Conservation (phyloP, 345 rosid genomes). For the Angophora floribunda region DNA sequence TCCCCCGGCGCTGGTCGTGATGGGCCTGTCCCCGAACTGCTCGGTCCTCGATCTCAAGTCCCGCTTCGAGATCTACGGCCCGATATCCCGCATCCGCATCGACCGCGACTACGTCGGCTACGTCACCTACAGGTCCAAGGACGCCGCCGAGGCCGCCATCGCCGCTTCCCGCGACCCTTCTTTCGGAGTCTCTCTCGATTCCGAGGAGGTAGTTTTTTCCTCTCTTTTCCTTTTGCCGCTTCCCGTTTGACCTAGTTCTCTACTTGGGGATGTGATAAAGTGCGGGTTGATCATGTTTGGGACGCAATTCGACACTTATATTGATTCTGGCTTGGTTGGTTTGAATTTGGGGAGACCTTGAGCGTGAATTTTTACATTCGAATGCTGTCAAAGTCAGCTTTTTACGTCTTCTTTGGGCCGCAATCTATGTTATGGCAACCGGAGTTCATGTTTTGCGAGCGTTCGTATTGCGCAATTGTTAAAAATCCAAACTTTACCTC, state of each 20-base stretch:
- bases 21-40: constrained; percentile 47
- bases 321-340: not conserved
- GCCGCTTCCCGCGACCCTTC: constrained; percentile 64
- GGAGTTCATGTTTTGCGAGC: not conserved
- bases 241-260: not conserved
- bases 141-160: constrained; percentile 74
- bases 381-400: not conserved
- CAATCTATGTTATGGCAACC: not conserved
- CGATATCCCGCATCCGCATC: constrained; percentile 79
- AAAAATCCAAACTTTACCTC: not conserved
- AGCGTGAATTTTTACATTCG: not conserved
- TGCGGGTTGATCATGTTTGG: not conserved
- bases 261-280: not conserved
- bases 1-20: constrained; percentile 54
- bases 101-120: constrained; percentile 52
- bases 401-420: not conserved
- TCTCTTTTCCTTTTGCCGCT: not conserved
- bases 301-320: not conserved
- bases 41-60: constrained; percentile 92
- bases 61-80: constrained; percentile 88
- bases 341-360: not conserved
- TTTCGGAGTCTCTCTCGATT: constrained; percentile 56
- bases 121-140: constrained; percentile 52
- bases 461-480: not conserved
- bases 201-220: constrained; percentile 27